phyloP scores from a whole-genome alignment of 2,329 filamentous ascomycete species.

The Dothiorella sarmentorum region DNA sequence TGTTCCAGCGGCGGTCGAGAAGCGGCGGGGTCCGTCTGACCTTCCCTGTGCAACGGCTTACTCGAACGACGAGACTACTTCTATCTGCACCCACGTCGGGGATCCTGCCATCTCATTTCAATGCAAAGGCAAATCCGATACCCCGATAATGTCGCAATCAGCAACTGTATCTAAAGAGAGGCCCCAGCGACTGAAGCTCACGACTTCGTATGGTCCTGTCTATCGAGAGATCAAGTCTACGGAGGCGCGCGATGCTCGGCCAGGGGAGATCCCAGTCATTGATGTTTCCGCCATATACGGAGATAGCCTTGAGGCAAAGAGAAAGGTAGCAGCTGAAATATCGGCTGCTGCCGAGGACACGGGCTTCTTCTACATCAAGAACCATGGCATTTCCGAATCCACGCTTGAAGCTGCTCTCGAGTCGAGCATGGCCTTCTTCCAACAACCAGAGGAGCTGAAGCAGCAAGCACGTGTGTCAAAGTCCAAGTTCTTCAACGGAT shows the following conservation, averaged over 20 bases:
- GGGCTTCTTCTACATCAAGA: conserved; percentile 21
- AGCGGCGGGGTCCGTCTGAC: conserved; percentile 1
- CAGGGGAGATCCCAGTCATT: conserved; percentile 37
- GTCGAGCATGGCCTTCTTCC: conserved; percentile 34
- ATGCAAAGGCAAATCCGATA: too few species aligned
- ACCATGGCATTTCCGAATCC: conserved; percentile 39
- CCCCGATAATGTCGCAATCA: background rate
- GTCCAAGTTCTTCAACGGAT: conserved; percentile 40
- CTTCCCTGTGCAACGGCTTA: background rate
- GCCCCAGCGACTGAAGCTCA: conserved; percentile 1
- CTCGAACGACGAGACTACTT: background rate
- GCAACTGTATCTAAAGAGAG: background rate
- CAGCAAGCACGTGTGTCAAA: conserved; percentile 38
- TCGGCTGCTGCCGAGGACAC: conserved; percentile 18
- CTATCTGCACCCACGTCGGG: background rate
- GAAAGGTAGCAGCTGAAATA: conserved; percentile 34
- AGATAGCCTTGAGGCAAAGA: conserved; percentile 38
- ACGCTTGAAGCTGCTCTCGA: conserved; percentile 29
- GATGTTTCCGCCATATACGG: conserved; percentile 34
- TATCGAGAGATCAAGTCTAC: conserved; percentile 4
- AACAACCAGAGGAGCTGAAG: conserved; percentile 33
- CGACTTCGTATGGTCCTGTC: background rate
- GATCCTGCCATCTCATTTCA: background rate
- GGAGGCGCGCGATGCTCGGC: conserved; percentile 16
- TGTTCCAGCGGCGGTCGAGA: background rate